Evolutionary conservation across 2,329 filamentous ascomycete genomes (phyloP), one percentile per base, ranked within the genome.

Genomic region (Aspergillus glaucus): DNA sequence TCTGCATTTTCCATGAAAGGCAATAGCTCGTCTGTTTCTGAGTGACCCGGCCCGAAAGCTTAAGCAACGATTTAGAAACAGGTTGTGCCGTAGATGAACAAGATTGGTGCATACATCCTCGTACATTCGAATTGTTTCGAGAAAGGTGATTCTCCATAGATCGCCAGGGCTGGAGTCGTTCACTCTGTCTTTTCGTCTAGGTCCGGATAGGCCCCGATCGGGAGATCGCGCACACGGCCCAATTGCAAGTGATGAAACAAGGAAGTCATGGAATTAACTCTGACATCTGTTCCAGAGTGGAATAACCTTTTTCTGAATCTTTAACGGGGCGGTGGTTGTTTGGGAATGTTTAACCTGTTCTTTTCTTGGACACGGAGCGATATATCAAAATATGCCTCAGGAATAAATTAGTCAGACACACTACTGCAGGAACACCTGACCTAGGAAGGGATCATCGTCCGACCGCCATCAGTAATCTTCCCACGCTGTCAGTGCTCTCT

Each of bases 371-470:
- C 37, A 19, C 37, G 15, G 9, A 17, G 9, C 15, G 4, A 40
- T n/a, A 40, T 21, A 21, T 26, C 26, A 30, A 30, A 12, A 45
- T 48, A 42, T 45, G 45, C 45, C 49, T 50, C 52, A 52, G 47
- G 49, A 53, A 49, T 46, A 46, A 52, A 46, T 42, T 50, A 42
- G 43, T 46, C 32, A 39, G 39, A 32, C 34, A 32, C 32, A 45
- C 36, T 47, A 50, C 44, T 36, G 47, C 50, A 55, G 48, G 53
- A 53, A 55, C 52, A 39, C 47, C 49, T 41, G 37, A 30, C 48
- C 51, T 44, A 21, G 47, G 54, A 47, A 56, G 50, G 36, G 52
- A 57, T 54, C 48, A 19, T 28, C 26, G 9, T 12, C 26, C 8
- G 26, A 30, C 26, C 26, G 26, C 26, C 10, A 2, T 28, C 26